phyloP scores from a whole-genome alignment of 2,329 filamentous ascomycete species.

The Coniochaeta prunicola region DNA sequence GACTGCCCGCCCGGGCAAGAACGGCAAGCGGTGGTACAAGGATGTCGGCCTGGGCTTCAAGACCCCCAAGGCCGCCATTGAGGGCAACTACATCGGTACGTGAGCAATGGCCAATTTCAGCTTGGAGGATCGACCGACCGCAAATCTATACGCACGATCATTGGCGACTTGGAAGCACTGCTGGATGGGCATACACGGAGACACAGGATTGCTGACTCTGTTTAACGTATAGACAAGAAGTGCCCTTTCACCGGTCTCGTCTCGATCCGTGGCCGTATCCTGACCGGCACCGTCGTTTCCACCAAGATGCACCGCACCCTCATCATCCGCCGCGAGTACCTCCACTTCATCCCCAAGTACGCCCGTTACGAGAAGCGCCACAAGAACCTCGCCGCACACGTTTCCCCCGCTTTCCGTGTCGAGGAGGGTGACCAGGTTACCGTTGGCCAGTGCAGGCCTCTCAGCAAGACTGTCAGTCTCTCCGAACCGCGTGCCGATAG shows the following conservation, averaged over 20 bases:
- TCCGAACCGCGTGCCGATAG: neutral
- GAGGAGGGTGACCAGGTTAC: slow-evolving; percentile 99
- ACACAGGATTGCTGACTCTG: neutral
- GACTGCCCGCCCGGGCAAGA: slow-evolving; percentile 82
- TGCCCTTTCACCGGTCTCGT: slow-evolving; percentile 99
- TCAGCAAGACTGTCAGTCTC: slow-evolving; percentile 94
- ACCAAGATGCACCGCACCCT: slow-evolving; percentile 99
- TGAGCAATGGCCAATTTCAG: slow-evolving; percentile 19
- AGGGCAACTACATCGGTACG: slow-evolving; percentile 98
- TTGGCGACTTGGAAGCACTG: neutral
- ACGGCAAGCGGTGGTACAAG: slow-evolving; percentile 91
- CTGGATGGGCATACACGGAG: neutral
- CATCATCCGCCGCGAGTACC: slow-evolving; percentile 99
- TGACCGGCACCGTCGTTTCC: slow-evolving; percentile 97
- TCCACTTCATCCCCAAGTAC: slow-evolving; percentile 99
- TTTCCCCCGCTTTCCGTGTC: slow-evolving; percentile 99
- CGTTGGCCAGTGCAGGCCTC: slow-evolving; percentile 97
- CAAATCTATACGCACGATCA: neutral
- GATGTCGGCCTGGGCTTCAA: slow-evolving; percentile 98
- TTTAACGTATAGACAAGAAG: slow-evolving; percentile 84
- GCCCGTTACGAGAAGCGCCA: slow-evolving; percentile 99
- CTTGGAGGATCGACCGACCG: neutral
- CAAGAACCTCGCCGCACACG: slow-evolving; percentile 99
- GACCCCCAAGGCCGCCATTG: slow-evolving; percentile 97
- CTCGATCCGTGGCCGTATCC: slow-evolving; percentile 99